These are phyloP conservation scores for Hyaloscypha bicolor DNA, from an alignment of 495 filamentous ascomycete genomes.

Conservation along the genomic window DNA sequence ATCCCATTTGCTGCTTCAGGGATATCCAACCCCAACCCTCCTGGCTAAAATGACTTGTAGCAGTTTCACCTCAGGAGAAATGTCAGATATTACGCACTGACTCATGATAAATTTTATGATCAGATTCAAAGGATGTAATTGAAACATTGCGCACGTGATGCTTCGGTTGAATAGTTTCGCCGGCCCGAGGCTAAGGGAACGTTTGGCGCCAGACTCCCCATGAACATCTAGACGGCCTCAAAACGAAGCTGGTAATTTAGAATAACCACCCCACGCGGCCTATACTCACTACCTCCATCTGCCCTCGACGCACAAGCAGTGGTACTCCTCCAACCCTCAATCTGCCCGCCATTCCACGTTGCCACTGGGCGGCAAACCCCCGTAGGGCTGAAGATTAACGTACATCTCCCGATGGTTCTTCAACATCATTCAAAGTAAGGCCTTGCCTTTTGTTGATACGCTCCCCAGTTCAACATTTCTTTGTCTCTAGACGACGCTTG, in stretches of 20 bases:
- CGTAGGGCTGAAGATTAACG: constrained; percentile 10
- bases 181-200: neutral
- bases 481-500: neutral
- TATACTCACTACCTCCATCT: neutral
- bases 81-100: constrained; percentile 1
- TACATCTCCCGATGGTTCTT: constrained; percentile 26
- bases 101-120: neutral
- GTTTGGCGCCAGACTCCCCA: neutral
- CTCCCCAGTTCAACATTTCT: neutral
- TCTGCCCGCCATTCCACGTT: neutral
- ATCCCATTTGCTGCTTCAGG: constrained; percentile 7
- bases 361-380: neutral
- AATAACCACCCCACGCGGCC: neutral
- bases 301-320: neutral
- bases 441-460: constrained; percentile 24
- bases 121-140: neutral
- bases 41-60: neutral
- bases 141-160: neutral
- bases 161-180: neutral
- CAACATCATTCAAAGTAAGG: constrained; percentile 22
- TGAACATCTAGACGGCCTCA: neutral
- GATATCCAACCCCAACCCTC: neutral
- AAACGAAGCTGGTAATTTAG: neutral
- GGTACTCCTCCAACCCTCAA: neutral
- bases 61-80: constrained; percentile 2